Percentiles rank a stretch among this genome's conserved stretches.
Conservation (phyloP, 2,329 filamentous ascomycete genomes). For the Penicillium sclerotigenum region DNA sequence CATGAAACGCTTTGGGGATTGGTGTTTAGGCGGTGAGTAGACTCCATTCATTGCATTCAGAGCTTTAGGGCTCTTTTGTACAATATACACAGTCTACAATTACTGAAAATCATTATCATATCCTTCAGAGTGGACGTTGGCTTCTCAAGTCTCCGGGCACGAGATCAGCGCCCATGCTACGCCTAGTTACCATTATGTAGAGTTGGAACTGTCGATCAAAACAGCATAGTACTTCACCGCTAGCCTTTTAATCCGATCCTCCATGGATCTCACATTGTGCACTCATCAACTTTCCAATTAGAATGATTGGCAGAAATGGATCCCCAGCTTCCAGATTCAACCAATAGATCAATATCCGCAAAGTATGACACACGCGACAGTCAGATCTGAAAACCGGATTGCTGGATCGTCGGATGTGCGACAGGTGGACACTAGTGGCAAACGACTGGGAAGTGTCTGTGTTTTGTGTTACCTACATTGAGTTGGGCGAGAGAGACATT, state of each 20-base stretch:
- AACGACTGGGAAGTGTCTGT: neutral
- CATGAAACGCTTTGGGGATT: neutral
- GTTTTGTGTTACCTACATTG: slow-evolving; percentile 5
- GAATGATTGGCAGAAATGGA: slow-evolving; percentile 2
- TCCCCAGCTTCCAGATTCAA: slow-evolving; percentile 7
- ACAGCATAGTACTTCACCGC: neutral
- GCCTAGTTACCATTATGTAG: neutral
- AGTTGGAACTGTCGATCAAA: neutral
- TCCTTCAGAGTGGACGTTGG: neutral
- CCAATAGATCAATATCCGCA: slow-evolving; percentile 7
- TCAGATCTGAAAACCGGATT: slow-evolving; percentile 18
- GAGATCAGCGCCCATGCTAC: neutral
- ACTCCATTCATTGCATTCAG: slow-evolving; percentile 1
- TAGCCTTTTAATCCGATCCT: neutral
- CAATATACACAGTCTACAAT: neutral
- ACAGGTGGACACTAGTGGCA: slow-evolving; percentile 1
- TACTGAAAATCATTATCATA: neutral
- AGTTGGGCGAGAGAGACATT: neutral
- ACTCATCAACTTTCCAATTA: neutral
- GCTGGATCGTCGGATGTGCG: slow-evolving; percentile 13
- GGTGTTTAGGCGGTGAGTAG: slow-evolving; percentile 4
- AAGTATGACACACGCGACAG: slow-evolving; percentile 2
- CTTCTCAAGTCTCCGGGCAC: neutral
- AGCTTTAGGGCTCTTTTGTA: neutral
- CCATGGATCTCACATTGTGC: neutral